Evolutionary conservation across 1,284 basidiomycete species (phyloP).

Genomic region (Stereum hirsutum): DNA sequence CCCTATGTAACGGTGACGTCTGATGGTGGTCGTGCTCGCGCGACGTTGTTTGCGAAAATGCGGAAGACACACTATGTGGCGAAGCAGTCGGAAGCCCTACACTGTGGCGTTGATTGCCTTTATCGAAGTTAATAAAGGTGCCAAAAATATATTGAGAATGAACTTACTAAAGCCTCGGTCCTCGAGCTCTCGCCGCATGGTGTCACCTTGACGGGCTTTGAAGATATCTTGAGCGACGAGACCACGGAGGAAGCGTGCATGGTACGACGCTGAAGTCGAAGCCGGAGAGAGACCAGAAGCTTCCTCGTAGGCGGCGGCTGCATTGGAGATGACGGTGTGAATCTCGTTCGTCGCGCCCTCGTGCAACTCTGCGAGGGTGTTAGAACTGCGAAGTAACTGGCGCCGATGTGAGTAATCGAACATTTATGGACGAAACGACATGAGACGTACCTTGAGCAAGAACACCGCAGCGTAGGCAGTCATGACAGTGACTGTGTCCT

Average conservation of each 20-base stretch:
- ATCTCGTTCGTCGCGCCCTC: constrained; percentile 53
- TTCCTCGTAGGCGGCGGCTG: constrained; percentile 67
- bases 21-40: too few relatives aligned
- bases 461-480: constrained; percentile 76
- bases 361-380: constrained; percentile 41
- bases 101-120: too few relatives aligned
- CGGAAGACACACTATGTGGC: neutral
- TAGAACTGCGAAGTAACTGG: constrained; percentile 58
- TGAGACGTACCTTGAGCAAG: constrained; percentile 48
- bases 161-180: too few relatives aligned
- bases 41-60: too few relatives aligned
- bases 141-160: too few relatives aligned
- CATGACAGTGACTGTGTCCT: constrained; percentile 77
- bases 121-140: too few relatives aligned
- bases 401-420: neutral
- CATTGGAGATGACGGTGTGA: constrained; percentile 49
- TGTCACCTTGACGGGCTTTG: constrained; percentile 31
- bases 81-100: too few relatives aligned
- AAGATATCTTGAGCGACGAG: constrained; percentile 57
- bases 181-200: neutral
- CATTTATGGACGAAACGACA: neutral
- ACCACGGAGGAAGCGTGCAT: constrained; percentile 66
- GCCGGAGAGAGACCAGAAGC: constrained; percentile 53
- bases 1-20: too few relatives aligned
- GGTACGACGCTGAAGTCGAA: constrained; percentile 53